Evolutionary conservation across 2,329 filamentous ascomycete species (phyloP), one percentile per base, ranked within the genome.

Genomic region (Aspergillus glaucus): DNA sequence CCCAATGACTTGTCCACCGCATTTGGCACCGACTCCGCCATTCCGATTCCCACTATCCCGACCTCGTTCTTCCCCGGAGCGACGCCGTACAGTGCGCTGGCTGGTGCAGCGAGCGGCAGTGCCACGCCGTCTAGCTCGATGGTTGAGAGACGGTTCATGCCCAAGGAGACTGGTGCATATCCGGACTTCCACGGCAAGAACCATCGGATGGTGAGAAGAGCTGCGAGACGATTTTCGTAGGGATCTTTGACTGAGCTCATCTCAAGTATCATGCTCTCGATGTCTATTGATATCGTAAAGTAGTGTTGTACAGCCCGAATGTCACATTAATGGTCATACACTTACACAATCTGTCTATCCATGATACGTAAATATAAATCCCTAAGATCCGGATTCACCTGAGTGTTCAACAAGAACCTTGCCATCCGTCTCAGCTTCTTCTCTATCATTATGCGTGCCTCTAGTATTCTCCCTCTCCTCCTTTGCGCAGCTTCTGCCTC

Each of bases 51-150:
- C 17, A 52, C 61, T 4, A 60, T 63, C 34, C 56, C 59, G 8
- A 60, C 60, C 10, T 58, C 53, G 32, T 66, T 66, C 55, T 66
- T 59, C 44, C 64, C 64, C 3, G 62, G 62, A 21, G 56, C 54
- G 9, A 65, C 62, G 9, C 63, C 65, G 12, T 56, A 57, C 39
- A 65, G 60, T 36, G 52, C 59, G 9, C 43, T 63, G 46, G 61
- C 55, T 17, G 55, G 54, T 43, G 50, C 53, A 15, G 42, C 39
- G 3, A 30, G 43, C 14, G n/a, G 41, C 22, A 12, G 4, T 19
- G 22, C 24, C 6, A 17, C 22, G 4, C 24, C n/a, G 12, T 43
- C 41, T 14, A 17, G 41, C 12, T 30, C 41, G 22, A 17, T 30
- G 12, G 14, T 17, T 26, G 41, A 10, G 12, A 43, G 41, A 28